Percentiles rank a stretch among this genome's conserved stretches.
These are phyloP conservation scores for Phoenix dactylifera DNA, from an alignment of 176 grass and related monocot genomes.

Conservation along the genomic window DNA sequence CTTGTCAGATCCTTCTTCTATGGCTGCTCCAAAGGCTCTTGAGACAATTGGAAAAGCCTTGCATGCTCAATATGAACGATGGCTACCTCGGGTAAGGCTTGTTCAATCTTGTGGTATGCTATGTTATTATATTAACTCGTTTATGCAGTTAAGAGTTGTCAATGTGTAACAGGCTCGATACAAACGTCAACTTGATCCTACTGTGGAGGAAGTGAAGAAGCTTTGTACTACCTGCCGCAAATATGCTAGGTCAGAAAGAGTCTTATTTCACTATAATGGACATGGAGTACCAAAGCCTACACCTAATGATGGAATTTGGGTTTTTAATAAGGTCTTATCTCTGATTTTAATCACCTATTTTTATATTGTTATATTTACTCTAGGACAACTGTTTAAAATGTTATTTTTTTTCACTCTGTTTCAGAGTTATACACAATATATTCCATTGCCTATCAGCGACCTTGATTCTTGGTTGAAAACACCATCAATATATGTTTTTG, in stretches of 20 bases:
- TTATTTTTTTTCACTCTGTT: slow-evolving; percentile 14
- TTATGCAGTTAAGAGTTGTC: slow-evolving; percentile 2
- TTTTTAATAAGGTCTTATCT: slow-evolving; percentile 82
- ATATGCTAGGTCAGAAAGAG: slow-evolving; percentile 95
- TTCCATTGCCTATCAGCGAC: slow-evolving; percentile 83
- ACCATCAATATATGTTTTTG: slow-evolving; percentile 97
- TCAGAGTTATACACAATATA: slow-evolving; percentile 98
- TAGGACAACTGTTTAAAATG: background rate
- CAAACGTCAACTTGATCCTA: slow-evolving; percentile 90
- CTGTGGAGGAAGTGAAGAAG: slow-evolving; percentile 94
- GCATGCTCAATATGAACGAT: slow-evolving; percentile 87
- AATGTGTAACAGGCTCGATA: slow-evolving; percentile 47
- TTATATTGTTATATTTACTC: background rate
- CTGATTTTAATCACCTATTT: slow-evolving; percentile 7
- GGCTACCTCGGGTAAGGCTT: slow-evolving; percentile 75
- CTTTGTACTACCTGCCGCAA: slow-evolving; percentile 89
- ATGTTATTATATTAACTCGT: slow-evolving; percentile 2
- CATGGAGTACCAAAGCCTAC: slow-evolving; percentile 97
- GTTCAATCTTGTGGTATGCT: background rate
- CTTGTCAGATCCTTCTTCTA: slow-evolving; percentile 78
- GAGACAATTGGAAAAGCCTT: slow-evolving; percentile 92
- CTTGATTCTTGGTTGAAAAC: slow-evolving; percentile 94
- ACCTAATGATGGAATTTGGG: slow-evolving; percentile 93
- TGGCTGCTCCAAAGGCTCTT: slow-evolving; percentile 85
- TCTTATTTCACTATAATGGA: slow-evolving; percentile 99